phyloP scores from a whole-genome alignment of 257 asterid species.

The Solanum verrucosum region DNA sequence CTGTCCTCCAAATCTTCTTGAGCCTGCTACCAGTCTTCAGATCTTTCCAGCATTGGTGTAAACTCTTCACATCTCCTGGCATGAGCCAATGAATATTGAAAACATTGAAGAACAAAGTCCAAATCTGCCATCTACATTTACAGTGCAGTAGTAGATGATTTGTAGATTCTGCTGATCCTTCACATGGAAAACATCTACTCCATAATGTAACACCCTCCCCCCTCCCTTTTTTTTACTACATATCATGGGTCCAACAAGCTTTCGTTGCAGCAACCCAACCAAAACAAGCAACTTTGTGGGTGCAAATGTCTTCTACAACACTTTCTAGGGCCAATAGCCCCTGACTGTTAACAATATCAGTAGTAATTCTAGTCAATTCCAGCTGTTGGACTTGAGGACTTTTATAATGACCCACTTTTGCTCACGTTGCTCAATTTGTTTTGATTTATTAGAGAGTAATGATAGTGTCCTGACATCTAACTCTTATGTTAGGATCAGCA shows the following conservation, averaged over 20 bases:
- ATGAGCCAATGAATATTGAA: neutral
- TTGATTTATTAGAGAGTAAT: neutral
- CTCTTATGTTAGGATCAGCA: neutral
- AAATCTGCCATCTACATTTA: no score
- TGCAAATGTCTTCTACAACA: neutral
- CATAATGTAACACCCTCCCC: neutral
- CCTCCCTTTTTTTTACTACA: neutral
- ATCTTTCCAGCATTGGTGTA: neutral
- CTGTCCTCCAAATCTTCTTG: neutral
- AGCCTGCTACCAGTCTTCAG: neutral
- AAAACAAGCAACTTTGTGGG: neutral
- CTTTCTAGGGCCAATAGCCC: neutral
- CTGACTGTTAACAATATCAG: neutral
- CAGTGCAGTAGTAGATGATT: neutral
- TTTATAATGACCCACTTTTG: neutral
- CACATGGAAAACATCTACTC: neutral
- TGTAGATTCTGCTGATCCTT: neutral
- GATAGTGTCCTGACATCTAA: neutral
- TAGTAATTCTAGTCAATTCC: neutral
- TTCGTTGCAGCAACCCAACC: neutral
- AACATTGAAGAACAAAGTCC: neutral
- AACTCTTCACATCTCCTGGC: neutral
- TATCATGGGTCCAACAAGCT: neutral
- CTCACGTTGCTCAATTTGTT: neutral
- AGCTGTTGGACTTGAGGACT: neutral